Base-by-base conservation (phyloP, 768 basidiomycete genomes). In the Pisolithus microcarpus region DNA sequence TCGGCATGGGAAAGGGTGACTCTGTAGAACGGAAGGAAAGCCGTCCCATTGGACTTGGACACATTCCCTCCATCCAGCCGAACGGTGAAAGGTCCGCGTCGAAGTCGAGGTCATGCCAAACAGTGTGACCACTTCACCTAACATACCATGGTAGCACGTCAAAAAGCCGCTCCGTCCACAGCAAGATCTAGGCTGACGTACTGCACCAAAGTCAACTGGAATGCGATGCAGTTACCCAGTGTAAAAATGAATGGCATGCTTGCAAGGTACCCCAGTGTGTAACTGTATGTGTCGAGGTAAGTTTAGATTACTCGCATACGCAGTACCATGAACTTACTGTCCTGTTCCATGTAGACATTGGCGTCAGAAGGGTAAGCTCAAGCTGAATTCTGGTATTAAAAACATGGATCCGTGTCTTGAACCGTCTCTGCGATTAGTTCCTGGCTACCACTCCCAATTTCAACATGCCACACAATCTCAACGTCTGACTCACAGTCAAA, bases 21-120 rank as follows among this genome's bases (percentile, higher is more conserved):
- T 58, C 62, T 57, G 13, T 31, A 63, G 47, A 54, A 61, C 5
- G 59, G 42, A 26, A 52, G 8, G 30, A 49, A 56, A 18, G 52
- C 16, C 15, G 47, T 52, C 7, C 10, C 7, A 36, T 39, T 8
- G 45, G 61, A 31, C 30, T 11, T 11, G 11, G 30, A 64, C 8
- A n/a, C 50, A 4, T 37, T 43, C 4, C 58, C 67, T n/a, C 64
- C 63, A 38, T 74, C 72, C 43, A 75, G 28, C 52, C 69, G 61
- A n/a, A 70, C 67, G 0, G 60, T 56, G 50, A 71, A 75, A 4
- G 62, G 60, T 21, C 70, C 62, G 31, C 9, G 64, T 65, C 5
- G 53, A 49, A 19, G 72, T 69, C 21, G 71, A 66, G 1, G 72
- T 65, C 13, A 75, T 64, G 18, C 77, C 74, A 46, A 72, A 77